Evolutionary conservation across 306 rosid species (phyloP), one percentile per base, ranked within the genome.

Genomic region (Begonia loranthoides): DNA sequence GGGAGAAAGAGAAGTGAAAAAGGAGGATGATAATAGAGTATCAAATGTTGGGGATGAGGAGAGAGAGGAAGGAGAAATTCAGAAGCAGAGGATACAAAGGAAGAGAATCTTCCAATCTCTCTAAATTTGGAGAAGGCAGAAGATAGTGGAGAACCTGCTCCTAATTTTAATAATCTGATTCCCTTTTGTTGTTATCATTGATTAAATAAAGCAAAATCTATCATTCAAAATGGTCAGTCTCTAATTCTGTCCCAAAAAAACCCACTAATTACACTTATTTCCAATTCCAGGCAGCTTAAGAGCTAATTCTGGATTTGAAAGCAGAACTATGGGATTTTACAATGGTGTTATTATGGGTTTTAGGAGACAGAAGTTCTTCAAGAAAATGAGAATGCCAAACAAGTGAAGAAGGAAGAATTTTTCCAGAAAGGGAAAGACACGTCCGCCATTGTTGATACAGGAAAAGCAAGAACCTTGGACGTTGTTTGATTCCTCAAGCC

Each of bases 401-500:
- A 67, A 61, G 46, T 15, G 8, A 56, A 36, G 44, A 76, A 60
- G 53, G 77, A 58, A 24, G 68, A 61, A 10, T 59, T 59, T 14
- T 57, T 69, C 38, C 69, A 76, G 43, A 84, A 66, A 53, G 75
- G 21, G 54, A 76, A 52, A 71, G 62, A 61, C 17, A 62, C 9
- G 38, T 50, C 78, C 9, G 49, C 56, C 52, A 47, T 60, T 15
- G 78, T 67, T 48, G 92, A 73, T 60, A 81, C 68, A 56, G 82
- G 71, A 74, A 92, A 85, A 72, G 69, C 82, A 52, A 80, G 67
- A 71, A 64, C 83, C 54, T 54, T 86, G 82, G 90, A 85, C 52
- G 74, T 90, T 62, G 74, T 89, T 63, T 89, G 97, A 95, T 89
- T 89, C 75, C 75, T 89, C 28, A 89, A 82, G 78, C 95, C 97